Conservation (phyloP, 78 protist genomes). For the Dictyostelium brefeldianum region DNA sequence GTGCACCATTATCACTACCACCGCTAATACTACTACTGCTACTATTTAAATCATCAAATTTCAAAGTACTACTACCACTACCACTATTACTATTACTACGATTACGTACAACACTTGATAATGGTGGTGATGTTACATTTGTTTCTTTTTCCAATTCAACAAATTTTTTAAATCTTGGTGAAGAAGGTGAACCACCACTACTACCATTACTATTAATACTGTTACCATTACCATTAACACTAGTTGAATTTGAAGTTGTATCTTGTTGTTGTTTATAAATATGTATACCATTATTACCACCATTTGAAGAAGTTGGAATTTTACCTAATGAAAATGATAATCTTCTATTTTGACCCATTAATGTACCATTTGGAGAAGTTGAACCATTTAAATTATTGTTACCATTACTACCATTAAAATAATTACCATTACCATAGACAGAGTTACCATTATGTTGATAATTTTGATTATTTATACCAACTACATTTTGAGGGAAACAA, state of each 20-base stretch:
- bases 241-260: not conserved
- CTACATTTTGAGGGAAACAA: not conserved
- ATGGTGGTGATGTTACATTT: not conserved
- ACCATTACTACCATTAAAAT: not conserved
- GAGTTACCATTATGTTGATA: not conserved
- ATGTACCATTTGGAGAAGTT: not conserved
- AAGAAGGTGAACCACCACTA: not conserved
- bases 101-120: not conserved
- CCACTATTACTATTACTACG: not conserved
- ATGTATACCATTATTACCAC: not conserved
- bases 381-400: not conserved
- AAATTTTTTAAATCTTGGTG: not conserved
- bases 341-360: not conserved
- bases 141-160: not conserved
- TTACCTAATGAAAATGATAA: not conserved
- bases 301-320: not conserved
- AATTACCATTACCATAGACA: slow-evolving; percentile 22
- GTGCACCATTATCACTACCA: not conserved
- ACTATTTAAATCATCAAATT: not conserved
- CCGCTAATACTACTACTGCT: not conserved
- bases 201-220: no score
- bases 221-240: no score
- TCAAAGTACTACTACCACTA: no score
- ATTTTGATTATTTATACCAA: not conserved
- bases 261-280: not conserved